Evolutionary conservation across 805 yeast genomes (phyloP).

Genomic region (Candida nemodendra): DNA sequence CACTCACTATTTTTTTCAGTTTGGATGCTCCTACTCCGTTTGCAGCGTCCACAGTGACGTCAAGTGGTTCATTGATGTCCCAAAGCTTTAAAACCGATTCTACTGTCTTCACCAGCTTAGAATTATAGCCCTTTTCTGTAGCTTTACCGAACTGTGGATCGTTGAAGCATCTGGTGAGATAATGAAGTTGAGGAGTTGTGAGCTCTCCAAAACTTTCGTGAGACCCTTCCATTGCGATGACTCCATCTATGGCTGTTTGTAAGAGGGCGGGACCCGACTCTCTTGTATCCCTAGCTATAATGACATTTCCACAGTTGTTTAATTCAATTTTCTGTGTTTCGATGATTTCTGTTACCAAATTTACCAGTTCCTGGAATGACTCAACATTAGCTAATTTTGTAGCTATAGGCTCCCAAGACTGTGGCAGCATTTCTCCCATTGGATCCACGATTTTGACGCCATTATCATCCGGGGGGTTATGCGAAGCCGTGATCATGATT

Average conservation of each 20-base stretch:
- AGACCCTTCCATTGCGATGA: constrained; percentile 47
- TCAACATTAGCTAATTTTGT: constrained; percentile 74
- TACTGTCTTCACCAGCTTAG: constrained; percentile 57
- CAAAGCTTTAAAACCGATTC: constrained; percentile 38
- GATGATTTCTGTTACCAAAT: constrained; percentile 39
- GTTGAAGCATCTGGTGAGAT: constrained; percentile 71
- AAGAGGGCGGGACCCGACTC: constrained; percentile 73
- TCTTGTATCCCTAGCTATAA: constrained; percentile 86
- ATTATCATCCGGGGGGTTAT: constrained; percentile 88
- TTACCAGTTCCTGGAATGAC: constrained; percentile 43
- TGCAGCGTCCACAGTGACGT: constrained; percentile 81
- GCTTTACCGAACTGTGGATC: constrained; percentile 61
- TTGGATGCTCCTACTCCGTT: constrained; percentile 96
- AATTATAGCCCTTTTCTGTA: constrained; percentile 67
- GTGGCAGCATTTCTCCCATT: constrained; percentile 82
- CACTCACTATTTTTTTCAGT: constrained; percentile 42
- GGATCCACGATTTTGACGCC: constrained; percentile 96
- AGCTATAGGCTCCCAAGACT: constrained; percentile 81
- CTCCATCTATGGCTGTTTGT: constrained; percentile 59
- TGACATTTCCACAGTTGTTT: constrained; percentile 41
- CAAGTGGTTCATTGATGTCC: constrained; percentile 17
- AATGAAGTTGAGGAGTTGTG: constrained; percentile 95
- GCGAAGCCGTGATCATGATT: constrained; percentile 96
- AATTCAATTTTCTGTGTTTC: constrained; percentile 46
- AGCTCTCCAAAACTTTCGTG: constrained; percentile 61